Evolutionary conservation across 2,329 filamentous ascomycete genomes (phyloP).

Genomic region (Tolypocladium amazonense): DNA sequence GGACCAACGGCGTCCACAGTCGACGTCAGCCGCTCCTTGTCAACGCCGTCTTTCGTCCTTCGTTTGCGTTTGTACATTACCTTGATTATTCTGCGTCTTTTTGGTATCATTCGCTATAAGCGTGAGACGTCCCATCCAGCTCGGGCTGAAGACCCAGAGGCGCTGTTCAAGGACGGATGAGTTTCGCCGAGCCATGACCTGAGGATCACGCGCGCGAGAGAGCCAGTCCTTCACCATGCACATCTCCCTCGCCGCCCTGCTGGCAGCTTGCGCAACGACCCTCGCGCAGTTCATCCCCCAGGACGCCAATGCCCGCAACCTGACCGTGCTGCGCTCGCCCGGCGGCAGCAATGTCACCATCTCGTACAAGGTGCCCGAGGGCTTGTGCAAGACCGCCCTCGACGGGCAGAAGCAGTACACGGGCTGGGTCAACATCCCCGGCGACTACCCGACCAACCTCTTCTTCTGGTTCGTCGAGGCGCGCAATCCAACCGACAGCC

Average conservation of each 20-base stretch:
- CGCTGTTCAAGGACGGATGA: neutral
- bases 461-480: constrained; percentile 42
- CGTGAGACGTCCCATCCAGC: neutral
- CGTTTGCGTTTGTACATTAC: neutral
- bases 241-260: constrained; percentile 6
- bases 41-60: neutral
- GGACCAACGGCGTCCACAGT: neutral
- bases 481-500: constrained; percentile 27
- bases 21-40: neutral
- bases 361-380: constrained; percentile 51
- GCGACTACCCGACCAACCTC: constrained; percentile 37
- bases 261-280: constrained; percentile 6
- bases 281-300: constrained; percentile 23
- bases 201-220: neutral
- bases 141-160: neutral
- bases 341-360: constrained; percentile 54
- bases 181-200: neutral
- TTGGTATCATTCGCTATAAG: neutral
- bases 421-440: constrained; percentile 57
- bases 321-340: constrained; percentile 50
- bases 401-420: constrained; percentile 56
- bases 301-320: constrained; percentile 22
- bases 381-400: constrained; percentile 56
- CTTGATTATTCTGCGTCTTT: neutral
- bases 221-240: constrained; percentile 6